Evolutionary conservation across 2,329 filamentous ascomycete species (phyloP).

Genomic region (Aureobasidium leucospermi): DNA sequence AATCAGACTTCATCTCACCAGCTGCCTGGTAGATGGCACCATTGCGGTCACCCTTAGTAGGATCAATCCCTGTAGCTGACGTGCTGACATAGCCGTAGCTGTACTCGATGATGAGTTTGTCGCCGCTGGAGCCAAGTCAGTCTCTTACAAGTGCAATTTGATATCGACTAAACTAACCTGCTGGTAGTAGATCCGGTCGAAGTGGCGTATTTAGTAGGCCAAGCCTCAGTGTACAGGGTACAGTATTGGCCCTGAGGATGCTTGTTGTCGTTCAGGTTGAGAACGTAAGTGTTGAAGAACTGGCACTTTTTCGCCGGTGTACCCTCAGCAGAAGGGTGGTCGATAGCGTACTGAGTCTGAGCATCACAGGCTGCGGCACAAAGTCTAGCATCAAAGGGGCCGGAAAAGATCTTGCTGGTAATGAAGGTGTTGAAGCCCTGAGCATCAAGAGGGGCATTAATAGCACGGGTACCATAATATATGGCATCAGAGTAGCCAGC

Average conservation of each 20-base stretch:
- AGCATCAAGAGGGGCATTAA: conserved; percentile 25
- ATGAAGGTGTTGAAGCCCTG: conserved; percentile 22
- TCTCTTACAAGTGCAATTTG: background rate
- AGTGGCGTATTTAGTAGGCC: conserved; percentile 20
- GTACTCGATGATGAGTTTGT: conserved; percentile 16
- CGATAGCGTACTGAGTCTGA: conserved; percentile 9
- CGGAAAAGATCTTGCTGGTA: conserved; percentile 19
- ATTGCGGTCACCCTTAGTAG: conserved; percentile 1
- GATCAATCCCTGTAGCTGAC: conserved; percentile 9
- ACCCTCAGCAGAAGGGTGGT: conserved; percentile 8
- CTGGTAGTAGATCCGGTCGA: conserved; percentile 14
- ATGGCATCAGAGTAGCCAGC: conserved; percentile 21
- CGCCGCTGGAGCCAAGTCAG: conserved; percentile 9
- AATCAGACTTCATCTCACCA: conserved; percentile 12
- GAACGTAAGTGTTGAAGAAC: conserved; percentile 29
- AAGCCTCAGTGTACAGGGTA: conserved; percentile 21
- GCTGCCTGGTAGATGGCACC: conserved; percentile 17
- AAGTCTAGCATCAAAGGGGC: conserved; percentile 19
- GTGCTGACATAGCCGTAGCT: conserved; percentile 15
- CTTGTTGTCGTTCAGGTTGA: conserved; percentile 21
- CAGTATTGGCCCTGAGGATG: conserved; percentile 24
- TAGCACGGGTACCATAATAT: conserved; percentile 28
- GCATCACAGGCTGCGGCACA: conserved; percentile 21
- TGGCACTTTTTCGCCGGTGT: conserved; percentile 22
- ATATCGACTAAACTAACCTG: background rate